Percentiles rank a stretch among this genome's conserved stretches.
phyloP scores from a whole-genome alignment of 345 rosid species.

The Brassica nigra region DNA sequence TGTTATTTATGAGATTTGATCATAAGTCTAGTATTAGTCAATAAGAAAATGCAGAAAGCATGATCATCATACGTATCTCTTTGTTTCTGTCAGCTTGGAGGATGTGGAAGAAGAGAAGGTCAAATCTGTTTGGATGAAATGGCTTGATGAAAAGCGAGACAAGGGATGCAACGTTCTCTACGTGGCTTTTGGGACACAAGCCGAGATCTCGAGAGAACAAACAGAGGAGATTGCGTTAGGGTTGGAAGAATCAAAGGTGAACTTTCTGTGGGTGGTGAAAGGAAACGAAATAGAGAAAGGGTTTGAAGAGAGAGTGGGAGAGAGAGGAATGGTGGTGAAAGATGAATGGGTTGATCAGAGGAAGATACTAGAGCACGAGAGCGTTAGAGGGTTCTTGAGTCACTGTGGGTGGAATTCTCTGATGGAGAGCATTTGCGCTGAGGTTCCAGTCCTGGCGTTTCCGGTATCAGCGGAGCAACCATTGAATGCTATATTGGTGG shows the following conservation, averaged over 20 bases:
- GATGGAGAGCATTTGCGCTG: conserved; percentile 12
- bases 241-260: conserved; percentile 8
- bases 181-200: conserved; percentile 6
- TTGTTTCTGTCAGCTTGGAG: background rate
- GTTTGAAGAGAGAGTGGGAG: background rate
- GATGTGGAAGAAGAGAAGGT: background rate
- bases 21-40: background rate
- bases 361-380: conserved; percentile 13
- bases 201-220: conserved; percentile 11
- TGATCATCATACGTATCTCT: background rate
- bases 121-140: conserved; percentile 13
- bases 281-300: background rate
- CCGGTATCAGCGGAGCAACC: background rate
- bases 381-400: conserved; percentile 6
- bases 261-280: conserved; percentile 13
- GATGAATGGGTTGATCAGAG: conserved; percentile 17
- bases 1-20: background rate
- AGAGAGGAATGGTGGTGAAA: conserved; percentile 13
- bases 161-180: background rate
- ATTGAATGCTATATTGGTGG: conserved; percentile 2
- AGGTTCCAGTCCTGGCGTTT: conserved; percentile 13
- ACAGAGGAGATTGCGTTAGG: background rate
- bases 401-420: conserved; percentile 11
- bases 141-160: conserved; percentile 10
- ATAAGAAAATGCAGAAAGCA: background rate